phyloP scores from a whole-genome alignment of 306 rosid species.

The Dryas drummondii region DNA sequence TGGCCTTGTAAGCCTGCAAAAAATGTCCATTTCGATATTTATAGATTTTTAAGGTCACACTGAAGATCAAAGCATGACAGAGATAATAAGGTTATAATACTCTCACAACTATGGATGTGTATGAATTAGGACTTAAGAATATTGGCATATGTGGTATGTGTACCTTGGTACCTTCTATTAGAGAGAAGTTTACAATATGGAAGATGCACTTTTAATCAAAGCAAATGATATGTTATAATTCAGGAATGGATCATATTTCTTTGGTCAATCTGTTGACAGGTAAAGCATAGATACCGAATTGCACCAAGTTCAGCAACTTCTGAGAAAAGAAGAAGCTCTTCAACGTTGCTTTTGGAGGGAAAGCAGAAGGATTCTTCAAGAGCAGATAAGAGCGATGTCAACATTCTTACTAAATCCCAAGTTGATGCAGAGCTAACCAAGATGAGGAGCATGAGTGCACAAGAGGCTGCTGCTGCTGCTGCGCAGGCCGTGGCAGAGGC shows the following conservation, averaged over 20 bases:
- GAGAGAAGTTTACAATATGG: conserved; percentile 18
- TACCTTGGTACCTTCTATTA: conserved; percentile 2
- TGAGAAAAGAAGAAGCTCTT: conserved; percentile 62
- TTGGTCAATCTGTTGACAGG: conserved; percentile 44
- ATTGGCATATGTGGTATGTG: conserved; percentile 17
- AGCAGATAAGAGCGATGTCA: conserved; percentile 48
- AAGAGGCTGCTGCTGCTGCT: conserved; percentile 86
- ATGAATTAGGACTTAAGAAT: background rate
- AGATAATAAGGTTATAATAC: background rate
- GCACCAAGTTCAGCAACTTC: conserved; percentile 45
- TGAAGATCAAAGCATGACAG: conserved; percentile 14
- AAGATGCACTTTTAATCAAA: background rate
- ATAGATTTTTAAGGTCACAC: conserved; percentile 16
- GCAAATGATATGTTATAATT: background rate
- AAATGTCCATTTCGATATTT: background rate
- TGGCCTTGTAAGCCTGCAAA: conserved; percentile 12
- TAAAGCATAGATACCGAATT: conserved; percentile 75
- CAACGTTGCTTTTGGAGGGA: conserved; percentile 49
- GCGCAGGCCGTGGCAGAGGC: conserved; percentile 94
- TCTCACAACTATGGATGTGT: conserved; percentile 1
- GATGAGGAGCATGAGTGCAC: conserved; percentile 77
- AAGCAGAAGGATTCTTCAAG: conserved; percentile 54
- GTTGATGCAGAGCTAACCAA: conserved; percentile 71
- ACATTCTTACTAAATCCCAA: conserved; percentile 58
- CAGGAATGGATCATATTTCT: conserved; percentile 6